Base-by-base conservation (phyloP, 2,329 filamentous ascomycete species). In the Taxawa tesnikishii region DNA sequence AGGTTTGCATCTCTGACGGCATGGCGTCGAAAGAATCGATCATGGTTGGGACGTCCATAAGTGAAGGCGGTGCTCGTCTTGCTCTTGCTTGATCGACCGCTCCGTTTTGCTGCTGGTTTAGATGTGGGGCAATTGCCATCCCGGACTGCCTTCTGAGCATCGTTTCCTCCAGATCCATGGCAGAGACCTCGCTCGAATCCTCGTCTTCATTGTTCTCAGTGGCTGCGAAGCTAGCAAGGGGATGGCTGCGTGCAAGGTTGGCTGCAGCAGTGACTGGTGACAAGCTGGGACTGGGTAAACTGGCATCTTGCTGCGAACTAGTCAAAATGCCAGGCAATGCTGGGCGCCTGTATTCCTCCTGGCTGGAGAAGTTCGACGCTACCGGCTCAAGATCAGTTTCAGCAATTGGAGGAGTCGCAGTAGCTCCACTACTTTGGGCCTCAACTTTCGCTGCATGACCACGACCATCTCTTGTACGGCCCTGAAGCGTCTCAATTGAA, bases 11-110 rank as follows among this genome's bases (percentile, higher is more conserved):
- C 47, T 90, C 80, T 27, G 82, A 75, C 2, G 88, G 85, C 68
- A 98, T 81, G 5, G 80, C 73, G 53, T 96, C 88, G 47, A 96
- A 98, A 3, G 78, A 77, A 45, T 94, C 82, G 11, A 98, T 62
- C 67, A 98, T 83, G 11, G 69, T 73, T 6, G 82, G 82, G n/a
- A 88, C 81, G 46, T 92, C 83, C 58, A 87, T 71, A 13, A 88
- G 40, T 0, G 48, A 53, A 36, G 61, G 50, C 4, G 38, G 39
- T 7, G n/a, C n/a, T n/a, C n/a, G n/a, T n/a, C n/a, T n/a, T n/a
- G n/a, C n/a, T n/a, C n/a, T n/a, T n/a, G n/a, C n/a, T n/a, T n/a
- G n/a, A n/a, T n/a, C n/a, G n/a, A n/a, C n/a, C n/a, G n/a, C n/a
- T n/a, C n/a, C n/a, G n/a, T n/a, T n/a, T n/a, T n/a, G n/a, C n/a